Percentiles rank a stretch among this genome's conserved stretches.
These are phyloP conservation scores for Clonostachys rhizophaga DNA, from an alignment of 2,329 filamentous ascomycete genomes.

Conservation along the genomic window DNA sequence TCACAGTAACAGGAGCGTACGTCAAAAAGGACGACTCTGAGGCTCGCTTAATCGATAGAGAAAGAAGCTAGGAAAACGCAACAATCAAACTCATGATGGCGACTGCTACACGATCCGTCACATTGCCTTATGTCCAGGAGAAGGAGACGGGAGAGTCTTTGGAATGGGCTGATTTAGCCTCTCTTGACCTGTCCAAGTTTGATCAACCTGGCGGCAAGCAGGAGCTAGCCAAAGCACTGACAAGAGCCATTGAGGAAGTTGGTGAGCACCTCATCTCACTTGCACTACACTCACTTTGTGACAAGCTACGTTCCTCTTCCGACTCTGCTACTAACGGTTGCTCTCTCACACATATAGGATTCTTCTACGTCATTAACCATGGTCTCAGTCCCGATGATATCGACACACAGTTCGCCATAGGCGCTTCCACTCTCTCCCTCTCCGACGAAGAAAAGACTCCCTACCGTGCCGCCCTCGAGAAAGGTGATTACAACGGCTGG, in stretches of 20 bases:
- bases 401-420: conserved; percentile 54
- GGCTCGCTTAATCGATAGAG: no score
- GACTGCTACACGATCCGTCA: neutral
- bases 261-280: neutral
- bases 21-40: no score
- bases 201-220: conserved; percentile 47
- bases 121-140: neutral
- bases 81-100: neutral
- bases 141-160: conserved; percentile 5
- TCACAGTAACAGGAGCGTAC: no score
- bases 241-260: conserved; percentile 43
- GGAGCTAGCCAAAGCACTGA: conserved; percentile 43
- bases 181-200: conserved; percentile 48
- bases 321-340: neutral
- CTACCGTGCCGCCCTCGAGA: conserved; percentile 40
- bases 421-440: conserved; percentile 50
- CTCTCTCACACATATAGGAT: conserved; percentile 19
- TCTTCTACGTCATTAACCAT: conserved; percentile 60
- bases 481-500: conserved; percentile 51
- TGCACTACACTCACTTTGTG: neutral
- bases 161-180: conserved; percentile 50
- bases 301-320: neutral
- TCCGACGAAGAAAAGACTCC: conserved; percentile 53
- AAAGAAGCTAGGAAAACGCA: no score
- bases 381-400: conserved; percentile 53